phyloP scores from a whole-genome alignment of 2,329 filamentous ascomycete genomes.

The Apiospora hydei region DNA sequence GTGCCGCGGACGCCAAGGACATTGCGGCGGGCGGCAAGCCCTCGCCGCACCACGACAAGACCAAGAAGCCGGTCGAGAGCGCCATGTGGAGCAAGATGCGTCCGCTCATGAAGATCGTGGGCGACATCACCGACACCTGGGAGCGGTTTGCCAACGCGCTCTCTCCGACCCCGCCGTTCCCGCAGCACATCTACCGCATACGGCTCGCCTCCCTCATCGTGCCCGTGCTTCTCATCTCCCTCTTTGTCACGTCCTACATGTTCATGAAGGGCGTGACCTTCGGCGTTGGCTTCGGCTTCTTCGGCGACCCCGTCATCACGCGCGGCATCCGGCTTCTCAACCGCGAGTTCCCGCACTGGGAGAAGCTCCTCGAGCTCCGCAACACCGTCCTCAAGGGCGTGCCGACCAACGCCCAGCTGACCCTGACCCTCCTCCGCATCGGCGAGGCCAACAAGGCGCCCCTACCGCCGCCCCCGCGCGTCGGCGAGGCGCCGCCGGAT shows the following conservation, averaged over 20 bases:
- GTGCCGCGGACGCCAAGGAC: slow-evolving; percentile 50
- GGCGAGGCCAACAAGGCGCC: slow-evolving; percentile 84
- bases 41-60: slow-evolving; percentile 67
- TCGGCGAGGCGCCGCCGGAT: slow-evolving; percentile 45
- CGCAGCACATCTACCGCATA: slow-evolving; percentile 57
- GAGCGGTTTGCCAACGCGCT: slow-evolving; percentile 62
- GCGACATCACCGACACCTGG: slow-evolving; percentile 58
- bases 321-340: slow-evolving; percentile 67
- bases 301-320: slow-evolving; percentile 77
- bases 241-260: slow-evolving; percentile 64
- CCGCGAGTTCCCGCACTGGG: slow-evolving; percentile 71
- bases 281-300: slow-evolving; percentile 76
- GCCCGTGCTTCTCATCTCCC: slow-evolving; percentile 59
- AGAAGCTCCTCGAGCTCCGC: slow-evolving; percentile 75
- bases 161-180: slow-evolving; percentile 70
- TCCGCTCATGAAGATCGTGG: slow-evolving; percentile 69
- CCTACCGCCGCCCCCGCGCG: slow-evolving; percentile 64
- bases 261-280: slow-evolving; percentile 72
- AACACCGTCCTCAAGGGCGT: slow-evolving; percentile 83
- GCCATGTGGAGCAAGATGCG: slow-evolving; percentile 80
- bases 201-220: slow-evolving; percentile 61
- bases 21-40: slow-evolving; percentile 56
- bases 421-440: slow-evolving; percentile 80
- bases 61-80: slow-evolving; percentile 78
- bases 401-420: slow-evolving; percentile 85